These are phyloP conservation scores for Russula virescens DNA, from an alignment of 768 basidiomycete species.

Conservation along the genomic window DNA sequence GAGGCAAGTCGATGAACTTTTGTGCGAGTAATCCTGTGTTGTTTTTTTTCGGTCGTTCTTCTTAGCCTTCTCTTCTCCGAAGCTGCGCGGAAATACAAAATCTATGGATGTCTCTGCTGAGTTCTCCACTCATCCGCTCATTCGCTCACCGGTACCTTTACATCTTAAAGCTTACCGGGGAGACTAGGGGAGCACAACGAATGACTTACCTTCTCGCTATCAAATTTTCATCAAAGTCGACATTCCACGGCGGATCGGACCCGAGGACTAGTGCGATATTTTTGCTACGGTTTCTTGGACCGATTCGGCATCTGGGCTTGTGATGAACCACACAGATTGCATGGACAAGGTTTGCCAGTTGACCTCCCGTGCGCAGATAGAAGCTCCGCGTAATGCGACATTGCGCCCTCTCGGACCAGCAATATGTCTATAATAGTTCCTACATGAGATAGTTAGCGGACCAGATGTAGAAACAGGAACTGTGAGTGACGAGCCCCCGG, in stretches of 20 bases:
- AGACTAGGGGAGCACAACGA: background rate
- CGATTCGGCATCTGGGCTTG: background rate
- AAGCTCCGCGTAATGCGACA: background rate
- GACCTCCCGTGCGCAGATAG: background rate
- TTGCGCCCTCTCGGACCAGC: background rate
- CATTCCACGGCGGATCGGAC: background rate
- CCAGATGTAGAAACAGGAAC: background rate
- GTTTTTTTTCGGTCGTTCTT: background rate
- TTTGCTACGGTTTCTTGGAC: background rate
- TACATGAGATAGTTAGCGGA: background rate
- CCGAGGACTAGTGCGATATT: background rate
- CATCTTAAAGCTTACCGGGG: background rate
- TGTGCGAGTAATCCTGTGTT: background rate
- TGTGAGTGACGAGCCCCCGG: background rate
- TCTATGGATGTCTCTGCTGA: background rate
- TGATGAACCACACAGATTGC: background rate
- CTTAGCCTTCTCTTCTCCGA: constrained; percentile 6
- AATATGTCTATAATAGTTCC: background rate
- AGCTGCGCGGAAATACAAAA: background rate
- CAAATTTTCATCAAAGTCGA: background rate
- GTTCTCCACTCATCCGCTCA: background rate
- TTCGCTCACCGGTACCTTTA: too few species aligned
- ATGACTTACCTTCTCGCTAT: background rate
- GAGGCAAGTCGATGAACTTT: background rate
- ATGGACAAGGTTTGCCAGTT: constrained; percentile 1